Base-by-base conservation (phyloP, 169 alveolate genomes). In the Plasmodium vivax region DNA sequence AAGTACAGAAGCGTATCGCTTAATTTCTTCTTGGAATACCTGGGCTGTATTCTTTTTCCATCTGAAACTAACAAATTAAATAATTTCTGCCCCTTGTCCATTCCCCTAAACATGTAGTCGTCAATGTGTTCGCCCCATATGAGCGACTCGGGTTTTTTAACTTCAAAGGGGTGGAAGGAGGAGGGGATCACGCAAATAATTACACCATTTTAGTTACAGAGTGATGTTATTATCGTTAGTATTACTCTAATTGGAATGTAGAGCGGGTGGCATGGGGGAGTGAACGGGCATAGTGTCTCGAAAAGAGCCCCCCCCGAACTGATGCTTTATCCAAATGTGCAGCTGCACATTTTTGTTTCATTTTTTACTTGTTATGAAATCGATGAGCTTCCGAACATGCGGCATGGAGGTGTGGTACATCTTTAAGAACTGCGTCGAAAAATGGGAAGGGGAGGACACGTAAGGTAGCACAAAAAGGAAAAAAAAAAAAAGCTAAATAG, bases 1-100 rank as follows among this genome's bases (percentile, higher is more conserved):
- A 94, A 82, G 75, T 94, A 96, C 62, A 93, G 95, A 19, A 96
- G 72, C 32, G 85, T 82, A 82, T 85, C 94, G 83, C 87, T 87
- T 54, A 95, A 85, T 41, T 82, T 92, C 75, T 92, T 92, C 75
- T 92, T 92, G 32, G 95, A 81, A 92, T 79, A 92, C 41, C 85
- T 92, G 32, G 85, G 38, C 75, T 92, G 95, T 51, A 92, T 82
- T 82, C 75, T 92, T 82, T 92, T 82, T 0, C 95, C 95, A 23
- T 73, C 54, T 10, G 95, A 82, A 14, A 92, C 47, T 45, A 92
- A 58, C 43, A 71, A 45, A 82, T 92, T 82, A 82, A 92, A 92
- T 72, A 92, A 72, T 34, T 82, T 58, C 41, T 82, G 84, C 30
- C 92, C 95, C 58, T 82, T 92, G 41, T 43, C 56, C 12, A 72